phyloP scores from a whole-genome alignment of 495 filamentous ascomycete species.

The Aspergillus ostianus region DNA sequence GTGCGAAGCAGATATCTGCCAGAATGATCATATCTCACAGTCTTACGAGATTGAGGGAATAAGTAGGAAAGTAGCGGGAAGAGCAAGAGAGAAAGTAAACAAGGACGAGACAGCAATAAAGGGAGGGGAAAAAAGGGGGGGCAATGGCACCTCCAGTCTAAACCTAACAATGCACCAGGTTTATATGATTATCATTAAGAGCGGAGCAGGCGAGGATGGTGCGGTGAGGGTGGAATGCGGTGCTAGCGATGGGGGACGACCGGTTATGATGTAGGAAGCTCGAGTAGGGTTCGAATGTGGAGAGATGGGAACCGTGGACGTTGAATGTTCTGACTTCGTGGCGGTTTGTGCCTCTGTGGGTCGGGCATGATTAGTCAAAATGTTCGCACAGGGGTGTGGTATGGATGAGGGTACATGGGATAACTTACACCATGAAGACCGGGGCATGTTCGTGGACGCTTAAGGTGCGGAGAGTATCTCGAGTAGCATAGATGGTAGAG shows the following conservation, averaged over 20 bases:
- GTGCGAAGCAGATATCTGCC: not conserved
- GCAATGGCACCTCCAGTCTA: constrained; percentile 14
- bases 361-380: not conserved
- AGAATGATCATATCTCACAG: not conserved
- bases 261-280: constrained; percentile 80
- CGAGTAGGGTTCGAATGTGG: constrained; percentile 80
- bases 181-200: constrained; percentile 48
- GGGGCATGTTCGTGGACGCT: constrained; percentile 96
- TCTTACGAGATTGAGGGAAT: not conserved
- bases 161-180: constrained; percentile 40
- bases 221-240: constrained; percentile 93
- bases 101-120: not conserved
- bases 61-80: constrained; percentile 1
- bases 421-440: constrained; percentile 88
- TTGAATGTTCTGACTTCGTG: constrained; percentile 92
- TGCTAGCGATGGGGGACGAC: constrained; percentile 75
- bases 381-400: not conserved
- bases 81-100: constrained; percentile 5
- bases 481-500: constrained; percentile 70
- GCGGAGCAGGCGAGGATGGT: constrained; percentile 85
- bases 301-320: constrained; percentile 72
- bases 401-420: constrained; percentile 2
- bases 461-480: constrained; percentile 74
- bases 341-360: constrained; percentile 72
- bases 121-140: constrained; percentile 2